Evolutionary conservation across 2,329 filamentous ascomycete species (phyloP), one percentile per base, ranked within the genome.

Genomic region (Penicillium sp.): DNA sequence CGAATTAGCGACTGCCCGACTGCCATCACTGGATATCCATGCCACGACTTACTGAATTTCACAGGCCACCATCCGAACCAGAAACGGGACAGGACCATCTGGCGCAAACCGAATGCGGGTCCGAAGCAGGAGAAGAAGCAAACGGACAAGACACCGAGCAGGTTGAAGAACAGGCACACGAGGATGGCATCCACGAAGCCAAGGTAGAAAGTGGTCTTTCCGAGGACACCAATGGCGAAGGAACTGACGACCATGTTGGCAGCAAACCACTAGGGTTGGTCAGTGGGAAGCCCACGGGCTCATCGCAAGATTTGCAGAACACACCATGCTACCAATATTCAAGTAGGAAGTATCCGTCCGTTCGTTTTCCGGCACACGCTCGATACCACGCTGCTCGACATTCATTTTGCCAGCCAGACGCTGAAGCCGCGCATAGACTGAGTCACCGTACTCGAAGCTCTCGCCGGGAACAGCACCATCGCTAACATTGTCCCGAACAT

Each of bases 121-220:
- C 90, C 90, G 68, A 92, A 91, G 19, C 85, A 90, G 2, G 87
- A 89, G 79, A 92, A 92, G 75, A 88, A 91, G 68, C 85, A 88
- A 16, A 91, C 89, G 0, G 89, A 87, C 49, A 87, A 68, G 49
- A 89, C 82, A n/a, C 87, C 89, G 10, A 93, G 77, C 4, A 91
- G 69, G 66, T 92, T 93, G 78, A 93, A 84, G 75, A 92, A 90
- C 52, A 93, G 72, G 57, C 90, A 87, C 31, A 87, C 83, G 46
- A 93, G 76, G 33, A 89, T 84, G 8, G 87, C 85, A 67, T 93
- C 90, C 49, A 88, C 79, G 63, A 90, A 92, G 10, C 89, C 89
- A 9, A 93, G 81, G 9, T 75, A 74, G 74, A 91, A 93, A 24
- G 90, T 74, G 9, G 86, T 82, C n/a, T 86, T 81, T 1, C 84